Evolutionary conservation across 257 asterid species (phyloP).

Genomic region (Ilex asprella): DNA sequence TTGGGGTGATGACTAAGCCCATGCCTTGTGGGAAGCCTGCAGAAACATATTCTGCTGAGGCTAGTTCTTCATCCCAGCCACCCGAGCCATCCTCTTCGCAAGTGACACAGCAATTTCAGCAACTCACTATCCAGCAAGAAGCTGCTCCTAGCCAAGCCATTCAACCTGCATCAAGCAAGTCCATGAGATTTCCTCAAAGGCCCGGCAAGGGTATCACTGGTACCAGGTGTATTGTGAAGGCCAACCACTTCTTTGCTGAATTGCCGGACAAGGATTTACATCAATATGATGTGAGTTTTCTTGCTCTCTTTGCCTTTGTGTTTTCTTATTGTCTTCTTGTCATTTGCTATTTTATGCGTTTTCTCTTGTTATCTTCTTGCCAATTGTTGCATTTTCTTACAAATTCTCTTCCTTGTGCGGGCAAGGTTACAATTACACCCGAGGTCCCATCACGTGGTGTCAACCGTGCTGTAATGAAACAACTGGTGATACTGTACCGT

Average conservation of each 20-base stretch:
- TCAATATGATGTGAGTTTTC: constrained; percentile 75
- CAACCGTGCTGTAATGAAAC: constrained; percentile 88
- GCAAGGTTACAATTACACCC: constrained; percentile 74
- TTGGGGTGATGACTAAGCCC: constrained; percentile 36
- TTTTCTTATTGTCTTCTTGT: background rate
- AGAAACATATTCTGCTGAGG: constrained; percentile 41
- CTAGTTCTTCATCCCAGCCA: constrained; percentile 47
- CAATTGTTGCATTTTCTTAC: background rate
- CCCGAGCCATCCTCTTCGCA: constrained; percentile 27
- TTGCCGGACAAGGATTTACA: constrained; percentile 91
- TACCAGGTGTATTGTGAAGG: constrained; percentile 69
- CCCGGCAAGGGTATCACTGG: constrained; percentile 86
- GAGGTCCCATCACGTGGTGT: constrained; percentile 79
- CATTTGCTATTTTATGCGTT: background rate
- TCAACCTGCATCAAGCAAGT: constrained; percentile 78
- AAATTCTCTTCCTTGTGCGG: constrained; percentile 1
- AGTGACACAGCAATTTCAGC: constrained; percentile 37
- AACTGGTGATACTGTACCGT: constrained; percentile 51
- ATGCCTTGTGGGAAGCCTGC: constrained; percentile 28
- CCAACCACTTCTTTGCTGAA: constrained; percentile 88
- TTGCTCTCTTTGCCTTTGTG: background rate
- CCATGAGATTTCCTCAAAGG: constrained; percentile 75
- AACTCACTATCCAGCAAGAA: constrained; percentile 43
- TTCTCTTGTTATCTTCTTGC: background rate
- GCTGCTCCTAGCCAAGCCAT: constrained; percentile 37